Evolutionary conservation across 1,284 basidiomycete species (phyloP).

Genomic region (Kwoniella shivajii): DNA sequence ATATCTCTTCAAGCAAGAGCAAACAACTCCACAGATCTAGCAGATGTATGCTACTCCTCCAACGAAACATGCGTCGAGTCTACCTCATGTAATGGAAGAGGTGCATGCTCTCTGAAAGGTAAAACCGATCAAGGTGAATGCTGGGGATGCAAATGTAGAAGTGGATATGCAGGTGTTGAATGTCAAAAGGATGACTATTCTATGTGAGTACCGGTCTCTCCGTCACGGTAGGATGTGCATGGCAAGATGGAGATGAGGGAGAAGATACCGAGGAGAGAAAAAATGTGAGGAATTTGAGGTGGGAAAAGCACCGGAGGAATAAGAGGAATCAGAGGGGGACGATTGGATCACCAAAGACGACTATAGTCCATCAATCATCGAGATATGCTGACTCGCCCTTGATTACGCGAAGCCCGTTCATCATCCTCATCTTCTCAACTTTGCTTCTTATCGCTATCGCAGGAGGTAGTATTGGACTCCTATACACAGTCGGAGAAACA

Average conservation of each 20-base stretch:
- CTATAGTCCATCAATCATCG: too few species aligned
- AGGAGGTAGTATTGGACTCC: conserved; percentile 38
- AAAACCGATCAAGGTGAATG: conserved; percentile 37
- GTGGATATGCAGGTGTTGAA: conserved; percentile 39
- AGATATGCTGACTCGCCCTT: too few species aligned
- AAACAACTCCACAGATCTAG: conserved; percentile 14
- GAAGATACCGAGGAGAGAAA: too few species aligned
- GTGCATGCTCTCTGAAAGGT: conserved; percentile 32
- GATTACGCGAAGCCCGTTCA: conserved; percentile 39
- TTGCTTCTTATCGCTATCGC: conserved; percentile 36
- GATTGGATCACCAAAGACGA: too few species aligned
- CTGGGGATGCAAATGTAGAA: conserved; percentile 45
- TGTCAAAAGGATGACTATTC: conserved; percentile 50
- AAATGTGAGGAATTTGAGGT: too few species aligned
- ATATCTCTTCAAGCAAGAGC: conserved; percentile 1
- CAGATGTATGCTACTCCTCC: conserved; percentile 38
- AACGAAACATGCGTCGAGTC: conserved; percentile 37
- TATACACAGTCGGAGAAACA: conserved; percentile 47
- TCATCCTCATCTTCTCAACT: conserved; percentile 45
- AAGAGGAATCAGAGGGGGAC: too few species aligned
- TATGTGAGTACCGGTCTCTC: conserved; percentile 29
- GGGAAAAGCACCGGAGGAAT: too few species aligned
- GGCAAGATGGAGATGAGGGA: too few species aligned
- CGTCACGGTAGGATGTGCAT: neutral
- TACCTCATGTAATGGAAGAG: conserved; percentile 41